A percentile compares a stretch with the other conserved stretches of the same genome.
phyloP scores from a whole-genome alignment of 2,329 filamentous ascomycete species.

The Cercospora citrullina region DNA sequence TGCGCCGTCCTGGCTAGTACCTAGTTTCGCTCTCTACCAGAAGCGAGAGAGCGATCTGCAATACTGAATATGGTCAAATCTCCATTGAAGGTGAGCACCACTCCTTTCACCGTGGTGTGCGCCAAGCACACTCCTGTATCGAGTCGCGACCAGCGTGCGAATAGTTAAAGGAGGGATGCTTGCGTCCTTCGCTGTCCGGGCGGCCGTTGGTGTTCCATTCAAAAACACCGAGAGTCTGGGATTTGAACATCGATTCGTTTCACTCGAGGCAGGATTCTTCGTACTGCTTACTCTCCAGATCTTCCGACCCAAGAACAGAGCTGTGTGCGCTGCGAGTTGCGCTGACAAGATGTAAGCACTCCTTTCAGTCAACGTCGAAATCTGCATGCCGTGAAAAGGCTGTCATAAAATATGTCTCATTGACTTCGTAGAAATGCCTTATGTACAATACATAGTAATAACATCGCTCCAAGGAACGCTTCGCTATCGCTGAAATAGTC shows the following conservation, averaged over 20 bases:
- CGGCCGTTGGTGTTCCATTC: not conserved
- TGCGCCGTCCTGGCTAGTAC: not conserved
- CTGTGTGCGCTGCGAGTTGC: not conserved
- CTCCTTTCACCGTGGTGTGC: not conserved
- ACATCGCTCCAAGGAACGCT: not conserved
- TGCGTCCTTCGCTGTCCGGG: not conserved
- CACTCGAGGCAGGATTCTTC: not conserved
- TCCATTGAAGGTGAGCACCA: not conserved
- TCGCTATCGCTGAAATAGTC: not conserved
- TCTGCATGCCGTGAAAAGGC: constrained; percentile 1
- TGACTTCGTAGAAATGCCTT: constrained; percentile 13
- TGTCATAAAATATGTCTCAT: not conserved
- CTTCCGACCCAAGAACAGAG: not conserved
- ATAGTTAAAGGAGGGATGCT: not conserved
- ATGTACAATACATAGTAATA: constrained; percentile 13
- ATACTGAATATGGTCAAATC: not conserved
- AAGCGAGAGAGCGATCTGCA: not conserved
- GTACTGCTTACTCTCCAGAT: not conserved
- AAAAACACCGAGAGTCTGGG: not conserved
- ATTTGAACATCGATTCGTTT: not conserved
- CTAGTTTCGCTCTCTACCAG: not conserved
- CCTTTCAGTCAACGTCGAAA: not conserved
- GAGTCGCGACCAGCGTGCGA: not conserved
- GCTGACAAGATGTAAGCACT: not conserved
- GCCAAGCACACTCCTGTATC: not conserved